Percentiles rank a stretch among this genome's conserved stretches.
Conservation (phyloP, 345 rosid species). For the Eucalyptus viminalis region DNA sequence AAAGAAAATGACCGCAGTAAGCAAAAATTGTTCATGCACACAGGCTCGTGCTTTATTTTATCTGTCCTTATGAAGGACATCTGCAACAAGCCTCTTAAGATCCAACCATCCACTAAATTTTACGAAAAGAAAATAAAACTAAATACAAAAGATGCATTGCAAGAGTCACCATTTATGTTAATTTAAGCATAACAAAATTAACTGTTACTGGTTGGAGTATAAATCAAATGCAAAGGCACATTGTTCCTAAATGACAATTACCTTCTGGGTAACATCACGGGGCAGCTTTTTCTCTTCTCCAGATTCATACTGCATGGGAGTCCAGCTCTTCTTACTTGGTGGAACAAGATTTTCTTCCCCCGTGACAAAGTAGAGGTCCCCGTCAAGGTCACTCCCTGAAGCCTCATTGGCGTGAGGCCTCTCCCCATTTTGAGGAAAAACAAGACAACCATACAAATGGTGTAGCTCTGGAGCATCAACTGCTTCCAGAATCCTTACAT, state of each 20-base stretch:
- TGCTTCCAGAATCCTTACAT: conserved; percentile 79
- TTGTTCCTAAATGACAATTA: conserved; percentile 1
- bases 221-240: neutral
- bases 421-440: conserved; percentile 85
- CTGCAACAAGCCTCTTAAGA: neutral
- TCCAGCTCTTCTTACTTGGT: conserved; percentile 59
- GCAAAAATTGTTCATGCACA: neutral
- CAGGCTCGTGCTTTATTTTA: neutral
- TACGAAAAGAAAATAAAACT: neutral
- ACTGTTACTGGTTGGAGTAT: neutral
- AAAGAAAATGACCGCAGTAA: neutral
- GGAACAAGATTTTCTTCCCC: conserved; percentile 89
- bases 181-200: neutral
- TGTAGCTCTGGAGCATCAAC: conserved; percentile 61
- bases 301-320: conserved; percentile 53
- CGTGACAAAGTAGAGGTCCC: conserved; percentile 79
- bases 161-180: neutral
- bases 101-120: neutral
- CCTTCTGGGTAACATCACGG: conserved; percentile 56
- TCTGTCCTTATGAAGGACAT: neutral
- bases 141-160: neutral
- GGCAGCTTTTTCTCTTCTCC: conserved; percentile 11
- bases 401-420: conserved; percentile 92
- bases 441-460: conserved; percentile 74
- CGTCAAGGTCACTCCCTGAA: conserved; percentile 97